phyloP scores from a whole-genome alignment of 345 rosid species.

The Dipteronia dyeriana region DNA sequence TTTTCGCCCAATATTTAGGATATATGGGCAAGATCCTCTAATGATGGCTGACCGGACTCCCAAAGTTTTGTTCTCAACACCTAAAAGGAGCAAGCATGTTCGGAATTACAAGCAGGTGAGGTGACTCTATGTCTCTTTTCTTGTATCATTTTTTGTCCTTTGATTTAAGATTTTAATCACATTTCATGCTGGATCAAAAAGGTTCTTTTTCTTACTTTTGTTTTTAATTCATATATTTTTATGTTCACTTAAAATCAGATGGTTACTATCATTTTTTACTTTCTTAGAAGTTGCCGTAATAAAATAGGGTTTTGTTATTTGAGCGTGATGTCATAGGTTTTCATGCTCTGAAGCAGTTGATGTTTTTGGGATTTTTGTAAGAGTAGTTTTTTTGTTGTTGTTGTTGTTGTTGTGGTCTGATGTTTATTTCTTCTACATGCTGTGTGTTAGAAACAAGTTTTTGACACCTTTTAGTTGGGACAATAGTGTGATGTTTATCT shows the following conservation, averaged over 20 bases:
- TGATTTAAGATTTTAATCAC: background rate
- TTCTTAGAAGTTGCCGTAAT: background rate
- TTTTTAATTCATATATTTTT: too few relatives aligned
- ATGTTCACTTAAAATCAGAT: background rate
- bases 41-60: slow-evolving; percentile 59
- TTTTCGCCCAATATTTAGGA: slow-evolving; percentile 71
- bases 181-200: background rate
- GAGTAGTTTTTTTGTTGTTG: background rate
- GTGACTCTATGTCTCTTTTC: slow-evolving; percentile 37
- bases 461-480: background rate
- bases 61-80: slow-evolving; percentile 65
- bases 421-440: background rate
- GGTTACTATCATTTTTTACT: background rate
- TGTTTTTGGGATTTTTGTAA: background rate
- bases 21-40: slow-evolving; percentile 70
- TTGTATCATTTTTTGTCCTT: slow-evolving; percentile 5
- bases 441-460: background rate
- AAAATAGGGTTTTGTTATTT: too few relatives aligned
- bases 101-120: slow-evolving; percentile 67
- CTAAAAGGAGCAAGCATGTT: slow-evolving; percentile 60
- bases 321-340: background rate
- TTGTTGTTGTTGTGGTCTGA: background rate
- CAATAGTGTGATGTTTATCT: background rate
- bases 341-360: background rate
- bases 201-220: background rate